Conservation (phyloP, 768 basidiomycete species). For the Suillus discolor region DNA sequence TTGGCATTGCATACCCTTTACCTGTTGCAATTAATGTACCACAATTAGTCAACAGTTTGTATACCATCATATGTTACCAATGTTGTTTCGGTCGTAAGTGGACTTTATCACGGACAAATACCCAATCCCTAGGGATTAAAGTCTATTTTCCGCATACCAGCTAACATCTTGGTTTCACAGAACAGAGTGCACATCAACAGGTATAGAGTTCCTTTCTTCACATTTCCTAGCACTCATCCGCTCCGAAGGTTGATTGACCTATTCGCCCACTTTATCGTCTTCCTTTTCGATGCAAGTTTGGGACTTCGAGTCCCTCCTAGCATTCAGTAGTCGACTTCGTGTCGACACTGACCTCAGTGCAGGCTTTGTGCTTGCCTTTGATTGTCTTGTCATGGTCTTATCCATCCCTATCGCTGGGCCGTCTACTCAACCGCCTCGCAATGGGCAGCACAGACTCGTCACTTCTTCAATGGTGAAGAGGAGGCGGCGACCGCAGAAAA, state of each 20-base stretch:
- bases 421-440: not conserved
- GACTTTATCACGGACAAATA: not conserved
- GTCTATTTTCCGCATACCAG: too few species aligned
- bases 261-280: not conserved
- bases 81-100: not conserved
- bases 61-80: not conserved
- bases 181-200: not conserved
- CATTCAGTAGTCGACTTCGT: not conserved
- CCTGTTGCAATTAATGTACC: too few species aligned
- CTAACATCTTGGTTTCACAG: not conserved
- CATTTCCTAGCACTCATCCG: not conserved
- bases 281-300: not conserved
- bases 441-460: not conserved
- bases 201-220: not conserved
- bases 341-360: not conserved
- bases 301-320: not conserved
- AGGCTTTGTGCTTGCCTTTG: not conserved
- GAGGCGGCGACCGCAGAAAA: not conserved
- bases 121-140: not conserved
- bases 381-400: not conserved
- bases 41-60: not conserved
- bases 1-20: too few species aligned
- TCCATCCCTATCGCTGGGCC: not conserved
- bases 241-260: not conserved
- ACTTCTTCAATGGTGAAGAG: not conserved